Evolutionary conservation across 1,284 basidiomycete genomes (phyloP).

Genomic region (Cutaneotrichosporon dermatis): DNA sequence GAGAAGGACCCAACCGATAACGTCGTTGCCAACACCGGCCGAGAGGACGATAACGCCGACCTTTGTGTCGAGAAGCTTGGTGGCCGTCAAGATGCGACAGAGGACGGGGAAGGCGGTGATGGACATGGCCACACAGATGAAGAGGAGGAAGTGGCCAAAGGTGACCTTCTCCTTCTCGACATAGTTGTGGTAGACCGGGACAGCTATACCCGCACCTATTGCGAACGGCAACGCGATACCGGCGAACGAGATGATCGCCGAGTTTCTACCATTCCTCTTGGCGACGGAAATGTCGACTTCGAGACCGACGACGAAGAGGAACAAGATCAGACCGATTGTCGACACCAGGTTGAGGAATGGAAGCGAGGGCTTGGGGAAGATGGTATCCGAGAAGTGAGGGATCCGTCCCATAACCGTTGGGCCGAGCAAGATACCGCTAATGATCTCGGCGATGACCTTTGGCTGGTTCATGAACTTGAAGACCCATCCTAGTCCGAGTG

Average conservation of each 20-base stretch:
- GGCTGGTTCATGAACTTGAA: conserved; percentile 71
- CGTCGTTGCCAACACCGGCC: conserved; percentile 88
- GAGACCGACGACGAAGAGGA: conserved; percentile 86
- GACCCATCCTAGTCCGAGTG: conserved; percentile 62
- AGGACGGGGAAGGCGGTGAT: conserved; percentile 93
- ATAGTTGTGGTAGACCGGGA: conserved; percentile 73
- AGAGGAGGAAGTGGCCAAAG: conserved; percentile 87
- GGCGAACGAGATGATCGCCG: conserved; percentile 56
- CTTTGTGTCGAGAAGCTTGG: conserved; percentile 76
- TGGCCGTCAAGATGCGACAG: conserved; percentile 63
- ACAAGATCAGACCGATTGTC: conserved; percentile 89
- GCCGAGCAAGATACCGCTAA: conserved; percentile 74
- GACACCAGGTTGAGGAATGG: conserved; percentile 81
- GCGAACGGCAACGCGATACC: conserved; percentile 77
- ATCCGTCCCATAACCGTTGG: conserved; percentile 66
- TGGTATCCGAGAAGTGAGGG: conserved; percentile 71
- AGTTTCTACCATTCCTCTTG: conserved; percentile 67
- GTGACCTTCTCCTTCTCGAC: conserved; percentile 59
- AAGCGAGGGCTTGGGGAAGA: conserved; percentile 69
- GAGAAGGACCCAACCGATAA: conserved; percentile 61
- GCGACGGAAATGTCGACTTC: conserved; percentile 80
- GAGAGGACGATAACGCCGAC: conserved; percentile 90
- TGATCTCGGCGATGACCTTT: conserved; percentile 80
- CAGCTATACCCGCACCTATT: conserved; percentile 74
- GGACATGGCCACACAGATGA: conserved; percentile 80